Conservation (phyloP, 2,329 filamentous ascomycete species). For the Claviceps sorghi region DNA sequence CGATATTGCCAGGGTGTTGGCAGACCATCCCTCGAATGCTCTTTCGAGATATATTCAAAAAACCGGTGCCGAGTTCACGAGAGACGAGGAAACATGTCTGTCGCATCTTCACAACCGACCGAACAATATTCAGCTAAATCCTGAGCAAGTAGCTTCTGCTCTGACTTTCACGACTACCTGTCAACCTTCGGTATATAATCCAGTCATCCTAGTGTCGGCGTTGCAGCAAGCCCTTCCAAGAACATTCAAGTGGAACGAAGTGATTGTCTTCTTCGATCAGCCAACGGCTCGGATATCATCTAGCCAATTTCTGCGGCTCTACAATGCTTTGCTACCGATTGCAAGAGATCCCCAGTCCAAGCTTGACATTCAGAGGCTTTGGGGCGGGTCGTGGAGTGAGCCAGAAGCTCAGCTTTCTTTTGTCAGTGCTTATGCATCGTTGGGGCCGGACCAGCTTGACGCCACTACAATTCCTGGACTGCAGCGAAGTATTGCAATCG, state of each 20-base stretch:
- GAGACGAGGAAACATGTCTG: constrained; percentile 53
- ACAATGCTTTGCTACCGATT: constrained; percentile 61
- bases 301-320: constrained; percentile 67
- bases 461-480: constrained; percentile 73
- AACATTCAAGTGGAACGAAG: constrained; percentile 54
- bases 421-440: constrained; percentile 69
- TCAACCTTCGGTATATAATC: constrained; percentile 37
- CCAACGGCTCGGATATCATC: constrained; percentile 61
- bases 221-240: constrained; percentile 46
- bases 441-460: constrained; percentile 63
- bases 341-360: constrained; percentile 34
- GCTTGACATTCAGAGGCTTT: constrained; percentile 76
- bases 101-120: constrained; percentile 38
- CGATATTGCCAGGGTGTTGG: constrained; percentile 52
- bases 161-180: constrained; percentile 53
- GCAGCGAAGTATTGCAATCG: constrained; percentile 57
- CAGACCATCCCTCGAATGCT: constrained; percentile 39
- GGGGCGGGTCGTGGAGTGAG: constrained; percentile 82
- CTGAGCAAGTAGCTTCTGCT: constrained; percentile 70
- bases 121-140: constrained; percentile 48
- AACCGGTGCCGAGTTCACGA: constrained; percentile 59
- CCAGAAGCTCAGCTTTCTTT: constrained; percentile 87
- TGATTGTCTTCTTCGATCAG: constrained; percentile 70
- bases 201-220: constrained; percentile 44
- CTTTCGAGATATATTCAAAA: constrained; percentile 57